Evolutionary conservation across 2,329 filamentous ascomycete genomes (phyloP).

Genomic region (Ophiostoma triangulosporum): DNA sequence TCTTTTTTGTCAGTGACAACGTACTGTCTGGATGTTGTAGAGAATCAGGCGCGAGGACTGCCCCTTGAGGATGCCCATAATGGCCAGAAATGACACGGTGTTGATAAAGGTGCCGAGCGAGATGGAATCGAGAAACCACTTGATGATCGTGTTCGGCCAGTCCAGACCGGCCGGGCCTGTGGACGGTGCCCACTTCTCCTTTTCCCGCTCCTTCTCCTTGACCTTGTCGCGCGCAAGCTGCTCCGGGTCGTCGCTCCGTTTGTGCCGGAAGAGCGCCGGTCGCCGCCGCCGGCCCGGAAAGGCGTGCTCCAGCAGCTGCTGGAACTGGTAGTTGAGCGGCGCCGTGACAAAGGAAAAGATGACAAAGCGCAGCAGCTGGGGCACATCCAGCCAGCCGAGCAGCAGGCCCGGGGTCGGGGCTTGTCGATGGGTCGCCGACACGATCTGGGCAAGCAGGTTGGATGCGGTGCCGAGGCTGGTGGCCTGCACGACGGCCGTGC

Average conservation of each 20-base stretch:
- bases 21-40: constrained; percentile 25
- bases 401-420: constrained; percentile 6
- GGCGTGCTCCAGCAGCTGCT: constrained; percentile 37
- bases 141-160: constrained; percentile 28
- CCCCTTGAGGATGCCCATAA: constrained; percentile 33
- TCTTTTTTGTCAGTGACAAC: no score
- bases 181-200: background rate
- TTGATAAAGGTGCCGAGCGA: constrained; percentile 33
- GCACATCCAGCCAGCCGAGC: constrained; percentile 29
- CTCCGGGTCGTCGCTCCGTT: background rate
- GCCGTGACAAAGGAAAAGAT: constrained; percentile 37
- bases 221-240: background rate
- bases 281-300: constrained; percentile 32
- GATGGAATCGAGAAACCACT: constrained; percentile 39
- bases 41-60: constrained; percentile 24
- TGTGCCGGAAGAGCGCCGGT: background rate
- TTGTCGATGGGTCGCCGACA: constrained; percentile 31
- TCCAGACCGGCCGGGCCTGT: constrained; percentile 23
- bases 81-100: constrained; percentile 31
- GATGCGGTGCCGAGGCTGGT: constrained; percentile 36
- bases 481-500: constrained; percentile 39
- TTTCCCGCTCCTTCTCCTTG: background rate
- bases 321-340: constrained; percentile 46
- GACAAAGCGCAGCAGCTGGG: constrained; percentile 40
- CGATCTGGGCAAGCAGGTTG: constrained; percentile 41